Evolutionary conservation across 352 stramenopile genomes (phyloP).

Genomic region (Paralagenidium karlingii): DNA sequence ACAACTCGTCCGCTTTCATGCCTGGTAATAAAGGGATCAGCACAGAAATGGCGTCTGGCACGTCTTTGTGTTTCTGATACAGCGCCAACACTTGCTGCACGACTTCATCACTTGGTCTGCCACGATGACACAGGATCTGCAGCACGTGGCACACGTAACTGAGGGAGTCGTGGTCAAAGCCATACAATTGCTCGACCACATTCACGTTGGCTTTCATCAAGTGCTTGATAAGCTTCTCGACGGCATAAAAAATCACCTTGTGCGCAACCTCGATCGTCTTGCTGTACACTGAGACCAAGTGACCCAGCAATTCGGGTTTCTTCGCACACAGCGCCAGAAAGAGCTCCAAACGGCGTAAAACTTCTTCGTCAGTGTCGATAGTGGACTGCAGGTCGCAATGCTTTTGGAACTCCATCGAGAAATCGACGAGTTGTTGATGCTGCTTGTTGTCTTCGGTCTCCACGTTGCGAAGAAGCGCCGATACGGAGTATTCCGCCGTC

Average conservation of each 20-base stretch:
- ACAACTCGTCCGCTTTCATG: constrained; percentile 36
- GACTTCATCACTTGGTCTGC: constrained; percentile 20
- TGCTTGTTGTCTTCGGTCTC: not conserved
- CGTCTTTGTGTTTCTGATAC: constrained; percentile 38
- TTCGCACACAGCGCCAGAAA: constrained; percentile 65
- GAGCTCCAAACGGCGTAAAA: constrained; percentile 55
- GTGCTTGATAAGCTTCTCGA: constrained; percentile 81
- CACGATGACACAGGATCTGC: constrained; percentile 44
- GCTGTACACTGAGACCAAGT: constrained; percentile 47
- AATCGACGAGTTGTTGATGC: constrained; percentile 17
- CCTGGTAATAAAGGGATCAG: constrained; percentile 53
- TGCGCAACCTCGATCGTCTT: constrained; percentile 43
- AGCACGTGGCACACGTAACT: constrained; percentile 65
- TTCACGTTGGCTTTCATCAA: constrained; percentile 43
- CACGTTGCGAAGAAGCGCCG: not conserved
- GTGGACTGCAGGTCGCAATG: constrained; percentile 20
- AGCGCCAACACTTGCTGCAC: constrained; percentile 48
- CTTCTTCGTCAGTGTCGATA: constrained; percentile 34
- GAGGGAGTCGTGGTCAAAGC: constrained; percentile 41
- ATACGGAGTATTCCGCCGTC: not conserved
- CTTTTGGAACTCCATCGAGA: constrained; percentile 21
- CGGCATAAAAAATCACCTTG: constrained; percentile 53
- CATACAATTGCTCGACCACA: constrained; percentile 54
- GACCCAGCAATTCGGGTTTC: constrained; percentile 43
- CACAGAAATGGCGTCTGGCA: constrained; percentile 48